Evolutionary conservation across 169 alveolate species (phyloP).

Genomic region (Cystoisospora suis): DNA sequence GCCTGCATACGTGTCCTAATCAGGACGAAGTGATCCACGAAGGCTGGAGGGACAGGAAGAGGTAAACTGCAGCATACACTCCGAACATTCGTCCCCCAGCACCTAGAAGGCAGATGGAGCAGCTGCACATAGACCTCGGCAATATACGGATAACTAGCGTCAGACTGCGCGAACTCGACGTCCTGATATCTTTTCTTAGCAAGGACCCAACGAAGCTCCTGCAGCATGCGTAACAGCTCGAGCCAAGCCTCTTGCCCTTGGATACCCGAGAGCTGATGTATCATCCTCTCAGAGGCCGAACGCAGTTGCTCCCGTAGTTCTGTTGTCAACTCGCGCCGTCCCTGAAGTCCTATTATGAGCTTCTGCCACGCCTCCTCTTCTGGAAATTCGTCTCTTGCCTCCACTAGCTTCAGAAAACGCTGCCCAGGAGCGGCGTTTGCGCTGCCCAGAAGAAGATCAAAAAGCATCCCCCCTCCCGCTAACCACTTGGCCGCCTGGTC

Average conservation of each 20-base stretch:
- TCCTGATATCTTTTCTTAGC: slow-evolving; percentile 43
- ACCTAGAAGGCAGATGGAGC: slow-evolving; percentile 35
- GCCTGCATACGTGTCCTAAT: background rate
- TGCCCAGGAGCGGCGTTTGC: slow-evolving; percentile 42
- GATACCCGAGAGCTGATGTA: background rate
- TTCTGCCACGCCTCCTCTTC: slow-evolving; percentile 49
- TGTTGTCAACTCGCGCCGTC: background rate
- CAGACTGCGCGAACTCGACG: slow-evolving; percentile 43
- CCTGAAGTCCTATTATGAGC: slow-evolving; percentile 43
- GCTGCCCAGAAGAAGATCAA: slow-evolving; percentile 49
- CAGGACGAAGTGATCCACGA: slow-evolving; percentile 39
- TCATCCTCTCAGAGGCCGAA: background rate
- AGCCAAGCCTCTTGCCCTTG: slow-evolving; percentile 14
- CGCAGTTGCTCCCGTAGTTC: background rate
- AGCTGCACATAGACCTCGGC: slow-evolving; percentile 58
- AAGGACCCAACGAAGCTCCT: slow-evolving; percentile 39
- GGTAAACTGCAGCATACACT: slow-evolving; percentile 31
- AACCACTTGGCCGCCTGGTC: slow-evolving; percentile 49
- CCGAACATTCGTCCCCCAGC: slow-evolving; percentile 30
- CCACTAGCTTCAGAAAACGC: slow-evolving; percentile 28
- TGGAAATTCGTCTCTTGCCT: slow-evolving; percentile 12
- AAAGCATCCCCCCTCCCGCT: slow-evolving; percentile 24
- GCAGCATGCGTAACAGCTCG: slow-evolving; percentile 47
- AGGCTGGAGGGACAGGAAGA: slow-evolving; percentile 44
- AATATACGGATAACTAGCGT: slow-evolving; percentile 46